These are phyloP conservation scores for Aureobasidium namibiae DNA, from an alignment of 2,329 filamentous ascomycete species.

Conservation along the genomic window DNA sequence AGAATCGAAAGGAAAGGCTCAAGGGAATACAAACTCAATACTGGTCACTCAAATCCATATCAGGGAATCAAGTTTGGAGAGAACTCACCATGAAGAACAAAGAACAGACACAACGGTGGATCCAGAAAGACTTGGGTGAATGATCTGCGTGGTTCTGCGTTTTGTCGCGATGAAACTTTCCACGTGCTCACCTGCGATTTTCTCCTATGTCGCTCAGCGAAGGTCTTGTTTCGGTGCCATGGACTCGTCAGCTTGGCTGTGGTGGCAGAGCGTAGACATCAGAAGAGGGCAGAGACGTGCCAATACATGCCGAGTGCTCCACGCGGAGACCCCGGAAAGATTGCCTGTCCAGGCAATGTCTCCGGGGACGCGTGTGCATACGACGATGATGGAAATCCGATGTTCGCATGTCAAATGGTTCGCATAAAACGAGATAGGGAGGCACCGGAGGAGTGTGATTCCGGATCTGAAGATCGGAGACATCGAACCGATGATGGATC, in stretches of 20 bases:
- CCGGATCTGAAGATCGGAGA: not conserved
- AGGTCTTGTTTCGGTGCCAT: not conserved
- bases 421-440: not conserved
- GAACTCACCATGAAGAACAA: not conserved
- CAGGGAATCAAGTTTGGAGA: not conserved
- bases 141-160: not conserved
- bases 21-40: no score
- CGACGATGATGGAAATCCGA: not conserved
- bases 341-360: not conserved
- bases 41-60: no score
- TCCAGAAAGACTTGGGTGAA: no score
- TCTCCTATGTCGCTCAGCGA: not conserved
- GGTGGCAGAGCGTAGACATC: not conserved
- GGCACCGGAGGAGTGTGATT: not conserved
- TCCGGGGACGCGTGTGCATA: not conserved
- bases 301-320: not conserved
- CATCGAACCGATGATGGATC: not conserved
- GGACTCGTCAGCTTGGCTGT: not conserved
- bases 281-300: not conserved
- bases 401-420: not conserved
- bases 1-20: no score
- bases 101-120: not conserved
- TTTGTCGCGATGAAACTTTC: not conserved
- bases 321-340: constrained; percentile 3
- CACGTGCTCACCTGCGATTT: not conserved